Base-by-base conservation (phyloP, 352 stramenopile species). In the Pythium myriotylum region DNA sequence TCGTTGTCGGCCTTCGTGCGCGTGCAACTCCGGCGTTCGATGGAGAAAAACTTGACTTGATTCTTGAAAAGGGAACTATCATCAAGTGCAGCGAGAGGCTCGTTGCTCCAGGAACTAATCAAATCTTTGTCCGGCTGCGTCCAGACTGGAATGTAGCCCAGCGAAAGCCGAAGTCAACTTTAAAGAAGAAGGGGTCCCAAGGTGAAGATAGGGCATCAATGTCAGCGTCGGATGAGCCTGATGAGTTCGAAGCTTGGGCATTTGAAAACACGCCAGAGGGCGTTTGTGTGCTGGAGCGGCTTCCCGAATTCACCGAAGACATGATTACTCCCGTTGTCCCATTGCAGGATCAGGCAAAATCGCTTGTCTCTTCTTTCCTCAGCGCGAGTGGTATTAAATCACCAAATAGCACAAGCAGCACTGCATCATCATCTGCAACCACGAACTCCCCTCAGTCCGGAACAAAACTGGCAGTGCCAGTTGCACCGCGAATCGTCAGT, bases 311-410 rank as follows among this genome's bases (percentile, higher is more conserved):
- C 64, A 41, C 45, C 1, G 70, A 79, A 45, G 67, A 70, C 19
- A 62, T 65, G 40, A 58, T 64, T 1, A 54, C 65, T 24, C 33
- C 63, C 9, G 20, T 57, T 10, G 32, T 82, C 10, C 66, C 74
- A 5, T 54, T 93, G 12, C 79, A 84, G 56, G 79, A 92, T 16
- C 84, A 91, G 62, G 79, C 82, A 2, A 91, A 90, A 41, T 84
- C 81, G 6, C 62, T 92, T 19, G 74, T 89, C 0, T 77, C 85
- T 17, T 84, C 79, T 0, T 79, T 92, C 29, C 66, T 94, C 24
- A 77, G 63, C 50, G 75, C 69, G 0, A 77, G 70, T 42, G 74
- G 74, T 2, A 77, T 84, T 46, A 78, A 76, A 24, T 42, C 65
- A 6, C 55, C 33, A 17, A 40, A 14, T 5, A 68, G 45, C 33